phyloP scores from a whole-genome alignment of 805 yeast species.

The Spathaspora passalidarum region DNA sequence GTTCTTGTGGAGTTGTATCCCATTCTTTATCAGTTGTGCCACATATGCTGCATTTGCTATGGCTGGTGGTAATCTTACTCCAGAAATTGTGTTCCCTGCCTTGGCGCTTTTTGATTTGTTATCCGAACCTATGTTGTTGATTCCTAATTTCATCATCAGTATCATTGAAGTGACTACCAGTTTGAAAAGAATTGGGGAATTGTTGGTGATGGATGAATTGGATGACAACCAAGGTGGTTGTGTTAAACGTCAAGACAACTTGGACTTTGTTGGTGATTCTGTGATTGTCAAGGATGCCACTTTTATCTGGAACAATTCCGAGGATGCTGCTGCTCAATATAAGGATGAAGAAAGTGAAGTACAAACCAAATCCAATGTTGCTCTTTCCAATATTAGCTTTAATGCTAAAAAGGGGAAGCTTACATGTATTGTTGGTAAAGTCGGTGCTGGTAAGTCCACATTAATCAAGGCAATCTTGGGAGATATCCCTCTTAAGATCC shows the following conservation, averaged over 20 bases:
- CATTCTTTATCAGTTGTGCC: slow-evolving; percentile 34
- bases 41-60: slow-evolving; percentile 28
- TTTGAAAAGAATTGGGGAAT: slow-evolving; percentile 29
- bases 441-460: slow-evolving; percentile 40
- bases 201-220: slow-evolving; percentile 32
- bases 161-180: slow-evolving; percentile 31
- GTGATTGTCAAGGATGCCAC: slow-evolving; percentile 27
- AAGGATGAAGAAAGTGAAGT: slow-evolving; percentile 17
- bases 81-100: slow-evolving; percentile 39
- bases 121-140: slow-evolving; percentile 30
- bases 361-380: slow-evolving; percentile 19
- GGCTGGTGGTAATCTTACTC: slow-evolving; percentile 26
- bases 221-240: slow-evolving; percentile 22
- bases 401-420: slow-evolving; percentile 32
- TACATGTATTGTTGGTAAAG: slow-evolving; percentile 41
- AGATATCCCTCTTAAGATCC: slow-evolving; percentile 19
- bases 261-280: slow-evolving; percentile 14
- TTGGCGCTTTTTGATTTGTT: slow-evolving; percentile 35
- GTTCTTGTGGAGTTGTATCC: slow-evolving; percentile 38
- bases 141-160: slow-evolving; percentile 29
- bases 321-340: slow-evolving; percentile 9
- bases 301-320: slow-evolving; percentile 24
- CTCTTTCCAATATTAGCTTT: slow-evolving; percentile 30
- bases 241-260: slow-evolving; percentile 10
- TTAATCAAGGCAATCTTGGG: slow-evolving; percentile 34